Conservation (phyloP, 345 rosid genomes). For the Aethionema arabicum region DNA sequence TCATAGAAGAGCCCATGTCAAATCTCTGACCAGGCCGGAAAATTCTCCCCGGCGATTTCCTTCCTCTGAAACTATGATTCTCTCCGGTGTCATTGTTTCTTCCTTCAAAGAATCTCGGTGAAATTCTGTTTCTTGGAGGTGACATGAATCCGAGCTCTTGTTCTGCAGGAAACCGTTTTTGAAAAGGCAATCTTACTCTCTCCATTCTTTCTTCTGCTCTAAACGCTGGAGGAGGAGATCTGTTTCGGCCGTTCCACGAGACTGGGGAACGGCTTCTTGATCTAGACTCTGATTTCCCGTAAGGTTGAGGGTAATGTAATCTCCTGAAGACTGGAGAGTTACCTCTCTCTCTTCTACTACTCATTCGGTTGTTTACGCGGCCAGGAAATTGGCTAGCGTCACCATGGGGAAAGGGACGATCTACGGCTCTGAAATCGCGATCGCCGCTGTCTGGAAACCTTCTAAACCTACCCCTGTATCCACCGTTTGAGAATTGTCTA, state of each 20-base stretch:
- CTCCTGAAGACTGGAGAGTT: conserved; percentile 42
- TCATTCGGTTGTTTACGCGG: conserved; percentile 27
- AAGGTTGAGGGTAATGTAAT: conserved; percentile 27
- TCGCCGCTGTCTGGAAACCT: conserved; percentile 32
- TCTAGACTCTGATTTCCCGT: conserved; percentile 42
- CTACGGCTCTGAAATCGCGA: conserved; percentile 10
- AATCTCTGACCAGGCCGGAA: conserved; percentile 40
- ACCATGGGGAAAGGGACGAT: conserved; percentile 27
- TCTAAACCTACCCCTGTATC: conserved; percentile 42
- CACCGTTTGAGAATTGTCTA: conserved; percentile 39
- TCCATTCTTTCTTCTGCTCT: conserved; percentile 38
- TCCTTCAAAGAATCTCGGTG: conserved; percentile 45
- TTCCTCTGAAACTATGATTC: conserved; percentile 28
- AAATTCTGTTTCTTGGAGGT: conserved; percentile 36
- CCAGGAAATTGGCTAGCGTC: conserved; percentile 34
- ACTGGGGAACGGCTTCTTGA: conserved; percentile 53
- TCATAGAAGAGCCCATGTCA: conserved; percentile 30
- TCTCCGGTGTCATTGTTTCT: conserved; percentile 29
- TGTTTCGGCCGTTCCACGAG: conserved; percentile 40
- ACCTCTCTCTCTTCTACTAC: conserved; percentile 43
- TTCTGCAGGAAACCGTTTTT: conserved; percentile 41
- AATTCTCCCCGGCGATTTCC: conserved; percentile 42
- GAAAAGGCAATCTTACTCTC: conserved; percentile 44
- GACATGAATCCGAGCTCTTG: conserved; percentile 45
- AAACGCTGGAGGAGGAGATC: conserved; percentile 48